Evolutionary conservation across 1,284 basidiomycete species (phyloP), one percentile per base, ranked within the genome.

Genomic region (Microbotryum saponariae): DNA sequence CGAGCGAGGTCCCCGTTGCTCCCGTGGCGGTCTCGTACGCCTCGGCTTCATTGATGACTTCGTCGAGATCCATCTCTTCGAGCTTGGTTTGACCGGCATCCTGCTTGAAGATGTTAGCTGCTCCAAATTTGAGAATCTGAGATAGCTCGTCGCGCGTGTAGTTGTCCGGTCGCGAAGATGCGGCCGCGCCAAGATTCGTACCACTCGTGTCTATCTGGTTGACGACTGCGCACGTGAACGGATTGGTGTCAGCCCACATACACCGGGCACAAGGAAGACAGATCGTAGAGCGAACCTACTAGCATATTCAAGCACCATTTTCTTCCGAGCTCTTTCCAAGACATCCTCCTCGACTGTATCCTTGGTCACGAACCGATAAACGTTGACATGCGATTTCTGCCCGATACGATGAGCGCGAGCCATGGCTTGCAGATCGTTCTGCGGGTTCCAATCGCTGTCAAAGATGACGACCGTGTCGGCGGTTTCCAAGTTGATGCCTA

Each of bases 191-290:
- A 68, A 98, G 85, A 77, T 97, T 91, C 53, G 90, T 90, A 68
- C 97, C 96, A 45, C 92, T 93, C 33, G 96, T 99, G 78, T 99
- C 96, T 87, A 98, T 97, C 78, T 98, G 94, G 78, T 97, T 94
- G 80, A 99, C 97, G 79, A 99, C 90, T 91, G 74, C 45, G 59
- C 2, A 46, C 5, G 14, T 50, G 14, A 12, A 16, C 59, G 53
- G 10, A 45, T 8, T 5, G 57, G 47, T 51, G 62, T 61, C 68
- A 63, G 25, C 66, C 14, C 12, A 12, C n/a, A 27, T 2, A 33
- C 29, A 27, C 6, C 5, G 14, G 31, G 25, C 12, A 50, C 3
- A 42, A 1, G 23, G 27, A n/a, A 27, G 45, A 23, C 55, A 60
- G 58, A 60, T 61, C 60, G 60, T 51, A 60, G 45, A 53, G 23